Base-by-base conservation (phyloP, 371 early-diverging fungal species). In the Mucor irregularis region DNA sequence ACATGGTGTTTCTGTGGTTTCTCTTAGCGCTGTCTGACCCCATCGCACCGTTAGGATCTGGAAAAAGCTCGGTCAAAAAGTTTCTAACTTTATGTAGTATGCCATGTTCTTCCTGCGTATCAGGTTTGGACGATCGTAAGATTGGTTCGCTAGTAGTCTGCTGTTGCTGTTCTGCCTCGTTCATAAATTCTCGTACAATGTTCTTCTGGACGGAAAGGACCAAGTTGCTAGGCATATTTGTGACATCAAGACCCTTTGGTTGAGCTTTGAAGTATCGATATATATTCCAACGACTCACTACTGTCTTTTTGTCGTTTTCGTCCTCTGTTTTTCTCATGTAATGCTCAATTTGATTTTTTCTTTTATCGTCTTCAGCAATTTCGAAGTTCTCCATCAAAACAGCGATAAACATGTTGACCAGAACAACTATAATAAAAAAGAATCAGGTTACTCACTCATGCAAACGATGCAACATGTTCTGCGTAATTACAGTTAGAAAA, bases 401-500 rank as follows among this genome's bases (percentile, higher is more conserved):
- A 29, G 83, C 86, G 62, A 84, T 85, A 39, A 85, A 73, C 79
- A 84, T 73, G 53, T 87, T 85, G 30, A 85, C 75, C 53, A 87
- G 38, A 11, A 85, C 78, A 56, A 81, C 82, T 81, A 49, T 1
- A 25, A 25, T 22, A 25, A 21, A 26, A 19, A 17, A 4, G 9
- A 24, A 16, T 16, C 14, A 9, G 11, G 17, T 22, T 25, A 34
- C 5, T 61, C 5, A 4, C 10, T 26, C 11, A 17, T n/a, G 28
- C 8, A 17, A 25, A 60, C 78, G n/a, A n/a, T n/a, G n/a, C n/a
- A n/a, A n/a, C n/a, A n/a, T n/a, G n/a, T n/a, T n/a, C n/a, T n/a
- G n/a, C n/a, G n/a, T n/a, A n/a, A n/a, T 69, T 83, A 85, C 87
- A 87, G 48, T 87, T 87, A 6, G 86, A 86, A 49, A 83, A 81